A percentile compares a stretch with the other conserved stretches of the same genome.
Evolutionary conservation across 176 grass and related monocot species (phyloP).

Genomic region (Puccinellia tenuiflora): DNA sequence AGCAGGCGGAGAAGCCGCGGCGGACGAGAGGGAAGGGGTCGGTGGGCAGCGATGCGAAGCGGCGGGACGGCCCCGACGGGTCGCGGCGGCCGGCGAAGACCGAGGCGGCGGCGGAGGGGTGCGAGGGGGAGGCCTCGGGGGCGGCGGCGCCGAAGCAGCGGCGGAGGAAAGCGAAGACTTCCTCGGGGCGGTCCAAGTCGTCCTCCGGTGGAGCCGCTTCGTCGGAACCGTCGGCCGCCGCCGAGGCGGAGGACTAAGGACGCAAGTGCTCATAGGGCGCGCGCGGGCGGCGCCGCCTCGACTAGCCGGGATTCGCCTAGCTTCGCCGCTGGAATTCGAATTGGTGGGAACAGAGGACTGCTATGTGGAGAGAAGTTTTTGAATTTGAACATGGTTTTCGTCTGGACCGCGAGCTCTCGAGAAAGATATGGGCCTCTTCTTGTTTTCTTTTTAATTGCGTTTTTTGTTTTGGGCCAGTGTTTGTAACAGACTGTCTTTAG

Average conservation of each 20-base stretch:
- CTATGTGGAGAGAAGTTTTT: background rate
- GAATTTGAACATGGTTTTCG: conserved; percentile 12
- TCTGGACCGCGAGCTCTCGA: background rate
- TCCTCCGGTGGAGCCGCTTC: conserved; percentile 20
- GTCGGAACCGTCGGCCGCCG: background rate
- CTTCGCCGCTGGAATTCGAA: background rate
- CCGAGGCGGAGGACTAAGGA: conserved; percentile 17
- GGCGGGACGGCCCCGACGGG: conserved; percentile 11
- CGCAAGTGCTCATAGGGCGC: background rate
- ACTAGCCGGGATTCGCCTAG: no score
- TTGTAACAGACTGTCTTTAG: background rate
- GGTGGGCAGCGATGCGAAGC: conserved; percentile 20
- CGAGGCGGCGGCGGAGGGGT: conserved; percentile 14
- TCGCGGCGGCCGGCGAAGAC: conserved; percentile 4
- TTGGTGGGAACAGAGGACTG: background rate
- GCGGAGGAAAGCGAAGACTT: conserved; percentile 43
- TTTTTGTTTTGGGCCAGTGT: background rate
- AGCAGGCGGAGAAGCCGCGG: conserved; percentile 25
- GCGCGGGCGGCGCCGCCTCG: background rate
- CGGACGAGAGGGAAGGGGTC: conserved; percentile 32
- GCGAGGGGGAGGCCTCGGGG: conserved; percentile 24
- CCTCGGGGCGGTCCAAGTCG: conserved; percentile 32
- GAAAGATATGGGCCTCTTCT: background rate
- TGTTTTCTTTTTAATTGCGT: background rate
- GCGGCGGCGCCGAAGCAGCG: conserved; percentile 30